Evolutionary conservation across 768 basidiomycete genomes (phyloP).

Genomic region (Lentinula sp.): DNA sequence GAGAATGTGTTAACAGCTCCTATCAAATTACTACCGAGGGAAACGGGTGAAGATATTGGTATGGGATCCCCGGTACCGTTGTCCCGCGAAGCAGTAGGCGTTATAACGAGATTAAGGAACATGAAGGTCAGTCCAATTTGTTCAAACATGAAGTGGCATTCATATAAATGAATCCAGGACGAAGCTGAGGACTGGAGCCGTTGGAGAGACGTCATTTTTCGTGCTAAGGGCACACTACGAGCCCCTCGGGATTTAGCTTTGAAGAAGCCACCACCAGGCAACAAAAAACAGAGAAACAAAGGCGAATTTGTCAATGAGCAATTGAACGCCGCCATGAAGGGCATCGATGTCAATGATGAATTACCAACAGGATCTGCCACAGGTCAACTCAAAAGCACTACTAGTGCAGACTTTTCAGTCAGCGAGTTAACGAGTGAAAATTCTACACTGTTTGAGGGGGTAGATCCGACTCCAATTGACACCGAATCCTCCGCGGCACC

Average conservation of each 20-base stretch:
- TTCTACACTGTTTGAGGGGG: conserved; percentile 2
- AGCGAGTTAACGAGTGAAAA: conserved; percentile 3
- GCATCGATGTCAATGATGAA: background rate
- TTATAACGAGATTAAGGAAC: conserved; percentile 77
- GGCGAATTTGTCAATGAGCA: conserved; percentile 27
- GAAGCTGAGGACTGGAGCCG: conserved; percentile 86
- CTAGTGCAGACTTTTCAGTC: too few relatives aligned
- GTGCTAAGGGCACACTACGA: conserved; percentile 56
- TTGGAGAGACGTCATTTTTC: conserved; percentile 82
- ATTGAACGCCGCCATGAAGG: conserved; percentile 12
- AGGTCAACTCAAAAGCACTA: background rate
- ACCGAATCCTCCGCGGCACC: background rate
- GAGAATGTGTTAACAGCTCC: background rate
- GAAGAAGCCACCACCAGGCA: conserved; percentile 54
- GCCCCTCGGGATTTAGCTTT: conserved; percentile 35
- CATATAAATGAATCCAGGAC: conserved; percentile 40
- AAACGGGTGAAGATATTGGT: conserved; percentile 83
- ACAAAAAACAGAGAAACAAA: conserved; percentile 51
- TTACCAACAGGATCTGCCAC: background rate
- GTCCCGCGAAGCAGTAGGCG: conserved; percentile 65
- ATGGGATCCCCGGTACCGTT: conserved; percentile 83
- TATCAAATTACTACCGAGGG: conserved; percentile 62
- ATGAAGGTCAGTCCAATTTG: conserved; percentile 59
- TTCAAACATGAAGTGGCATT: background rate
- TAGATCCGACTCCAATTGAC: background rate